These are phyloP conservation scores for Podospora sp. DNA, from an alignment of 495 filamentous ascomycete species.

Conservation along the genomic window DNA sequence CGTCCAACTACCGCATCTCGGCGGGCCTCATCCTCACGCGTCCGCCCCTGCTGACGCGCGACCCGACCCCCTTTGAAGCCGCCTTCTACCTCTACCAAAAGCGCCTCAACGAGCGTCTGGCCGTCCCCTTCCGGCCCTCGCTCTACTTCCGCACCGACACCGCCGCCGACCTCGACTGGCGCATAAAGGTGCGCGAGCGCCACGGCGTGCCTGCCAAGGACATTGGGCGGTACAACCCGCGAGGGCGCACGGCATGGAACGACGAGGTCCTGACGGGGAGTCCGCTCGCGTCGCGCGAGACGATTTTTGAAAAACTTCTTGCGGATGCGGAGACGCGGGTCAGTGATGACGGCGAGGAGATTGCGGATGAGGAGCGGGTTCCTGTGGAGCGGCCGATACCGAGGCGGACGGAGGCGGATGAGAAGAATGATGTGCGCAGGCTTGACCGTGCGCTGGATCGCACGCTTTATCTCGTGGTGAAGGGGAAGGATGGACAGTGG, in stretches of 20 bases:
- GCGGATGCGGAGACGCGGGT: slow-evolving; percentile 74
- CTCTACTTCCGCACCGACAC: slow-evolving; percentile 97
- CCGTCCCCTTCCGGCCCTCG: slow-evolving; percentile 83
- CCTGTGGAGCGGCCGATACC: slow-evolving; percentile 71
- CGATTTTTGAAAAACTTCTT: slow-evolving; percentile 59
- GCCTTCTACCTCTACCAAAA: slow-evolving; percentile 95
- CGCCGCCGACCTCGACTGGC: slow-evolving; percentile 83
- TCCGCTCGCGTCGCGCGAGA: slow-evolving; percentile 58
- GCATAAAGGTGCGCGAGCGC: slow-evolving; percentile 76
- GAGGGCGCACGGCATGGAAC: slow-evolving; percentile 78
- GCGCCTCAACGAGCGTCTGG: slow-evolving; percentile 90
- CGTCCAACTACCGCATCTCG: slow-evolving; percentile 63
- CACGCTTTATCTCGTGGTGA: slow-evolving; percentile 86
- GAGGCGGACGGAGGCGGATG: slow-evolving; percentile 79
- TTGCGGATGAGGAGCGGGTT: slow-evolving; percentile 63
- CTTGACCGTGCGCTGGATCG: slow-evolving; percentile 74
- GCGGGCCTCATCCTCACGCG: slow-evolving; percentile 84
- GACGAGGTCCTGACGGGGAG: slow-evolving; percentile 85
- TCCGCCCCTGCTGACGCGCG: slow-evolving; percentile 81
- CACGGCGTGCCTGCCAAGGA: slow-evolving; percentile 73
- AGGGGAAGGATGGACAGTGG: slow-evolving; percentile 65
- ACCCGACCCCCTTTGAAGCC: slow-evolving; percentile 84
- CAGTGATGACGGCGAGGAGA: slow-evolving; percentile 63
- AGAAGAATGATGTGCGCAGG: slow-evolving; percentile 69
- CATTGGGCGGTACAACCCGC: slow-evolving; percentile 83